Evolutionary conservation across 176 grass and related monocot species (phyloP).

Genomic region (Cenchrus fungigraminus): DNA sequence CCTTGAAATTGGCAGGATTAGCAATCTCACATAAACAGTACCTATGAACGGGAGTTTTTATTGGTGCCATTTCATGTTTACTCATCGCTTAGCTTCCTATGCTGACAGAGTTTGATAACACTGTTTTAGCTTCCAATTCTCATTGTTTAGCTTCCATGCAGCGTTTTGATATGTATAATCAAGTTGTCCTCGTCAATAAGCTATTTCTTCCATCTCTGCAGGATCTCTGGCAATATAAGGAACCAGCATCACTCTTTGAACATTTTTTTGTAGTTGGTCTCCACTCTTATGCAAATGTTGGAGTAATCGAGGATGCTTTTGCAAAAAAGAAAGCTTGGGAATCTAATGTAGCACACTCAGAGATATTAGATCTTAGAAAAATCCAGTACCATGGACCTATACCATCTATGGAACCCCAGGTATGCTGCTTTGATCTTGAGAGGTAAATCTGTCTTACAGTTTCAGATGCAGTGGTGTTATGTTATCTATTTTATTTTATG

Average conservation of each 20-base stretch:
- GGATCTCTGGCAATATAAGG: slow-evolving; percentile 70
- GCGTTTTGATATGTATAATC: slow-evolving; percentile 19
- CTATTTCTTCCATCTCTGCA: slow-evolving; percentile 44
- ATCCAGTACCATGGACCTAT: slow-evolving; percentile 67
- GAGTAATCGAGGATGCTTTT: slow-evolving; percentile 92
- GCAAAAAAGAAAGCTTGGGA: slow-evolving; percentile 92
- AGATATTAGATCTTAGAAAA: slow-evolving; percentile 74
- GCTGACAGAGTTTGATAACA: neutral
- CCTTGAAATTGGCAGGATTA: slow-evolving; percentile 24
- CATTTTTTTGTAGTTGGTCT: slow-evolving; percentile 92
- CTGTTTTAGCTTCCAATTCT: neutral
- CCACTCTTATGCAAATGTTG: slow-evolving; percentile 90
- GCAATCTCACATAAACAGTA: slow-evolving; percentile 9
- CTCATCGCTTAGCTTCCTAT: neutral
- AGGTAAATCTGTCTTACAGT: neutral
- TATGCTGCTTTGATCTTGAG: slow-evolving; percentile 48
- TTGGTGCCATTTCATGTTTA: neutral
- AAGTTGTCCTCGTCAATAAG: slow-evolving; percentile 19
- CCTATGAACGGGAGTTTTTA: neutral
- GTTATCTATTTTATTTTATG: slow-evolving; percentile 18
- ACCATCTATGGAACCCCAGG: slow-evolving; percentile 90
- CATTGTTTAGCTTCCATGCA: slow-evolving; percentile 21
- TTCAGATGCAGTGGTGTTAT: neutral
- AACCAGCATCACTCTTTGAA: slow-evolving; percentile 76
- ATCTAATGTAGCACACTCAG: slow-evolving; percentile 64